Evolutionary conservation across 2,329 filamentous ascomycete species (phyloP).

Genomic region (Drechslerella coelobrocha): DNA sequence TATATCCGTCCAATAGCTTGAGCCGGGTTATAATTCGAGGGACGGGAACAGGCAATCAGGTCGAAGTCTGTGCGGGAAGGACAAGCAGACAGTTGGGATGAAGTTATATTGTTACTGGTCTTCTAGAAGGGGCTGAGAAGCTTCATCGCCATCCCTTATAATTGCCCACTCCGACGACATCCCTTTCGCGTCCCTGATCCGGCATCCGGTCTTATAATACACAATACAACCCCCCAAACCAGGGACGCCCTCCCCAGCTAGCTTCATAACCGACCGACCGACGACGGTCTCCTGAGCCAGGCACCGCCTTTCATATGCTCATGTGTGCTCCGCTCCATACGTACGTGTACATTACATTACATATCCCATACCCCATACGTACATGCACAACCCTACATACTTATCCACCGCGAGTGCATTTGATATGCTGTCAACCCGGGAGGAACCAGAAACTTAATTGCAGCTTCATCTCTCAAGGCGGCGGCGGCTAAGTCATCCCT

Average conservation of each 20-base stretch:
- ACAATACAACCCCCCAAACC: too few relatives aligned
- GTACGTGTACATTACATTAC: background rate
- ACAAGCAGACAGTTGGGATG: background rate
- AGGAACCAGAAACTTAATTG: background rate
- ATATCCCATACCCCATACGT: background rate
- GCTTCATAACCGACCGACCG: too few relatives aligned
- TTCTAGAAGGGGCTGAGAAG: conserved; percentile 10
- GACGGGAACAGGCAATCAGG: conserved; percentile 5
- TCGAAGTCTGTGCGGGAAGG: background rate
- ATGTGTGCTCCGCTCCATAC: background rate
- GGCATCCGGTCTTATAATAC: too few relatives aligned
- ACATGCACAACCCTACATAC: too few relatives aligned
- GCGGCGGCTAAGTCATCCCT: background rate
- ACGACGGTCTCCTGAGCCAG: conserved; percentile 21
- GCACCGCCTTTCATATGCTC: conserved; percentile 16
- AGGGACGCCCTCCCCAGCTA: too few relatives aligned
- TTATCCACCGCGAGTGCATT: too few relatives aligned
- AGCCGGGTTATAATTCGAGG: background rate
- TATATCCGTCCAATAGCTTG: too few relatives aligned
- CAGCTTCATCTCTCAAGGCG: background rate
- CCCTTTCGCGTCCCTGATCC: too few relatives aligned
- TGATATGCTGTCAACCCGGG: background rate
- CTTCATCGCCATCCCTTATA: background rate
- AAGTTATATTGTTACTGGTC: background rate
- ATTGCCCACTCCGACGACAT: too few relatives aligned